Percentiles rank a stretch among this genome's conserved stretches.
Evolutionary conservation across 805 yeast genomes (phyloP).

Genomic region (Saitoella complicata): DNA sequence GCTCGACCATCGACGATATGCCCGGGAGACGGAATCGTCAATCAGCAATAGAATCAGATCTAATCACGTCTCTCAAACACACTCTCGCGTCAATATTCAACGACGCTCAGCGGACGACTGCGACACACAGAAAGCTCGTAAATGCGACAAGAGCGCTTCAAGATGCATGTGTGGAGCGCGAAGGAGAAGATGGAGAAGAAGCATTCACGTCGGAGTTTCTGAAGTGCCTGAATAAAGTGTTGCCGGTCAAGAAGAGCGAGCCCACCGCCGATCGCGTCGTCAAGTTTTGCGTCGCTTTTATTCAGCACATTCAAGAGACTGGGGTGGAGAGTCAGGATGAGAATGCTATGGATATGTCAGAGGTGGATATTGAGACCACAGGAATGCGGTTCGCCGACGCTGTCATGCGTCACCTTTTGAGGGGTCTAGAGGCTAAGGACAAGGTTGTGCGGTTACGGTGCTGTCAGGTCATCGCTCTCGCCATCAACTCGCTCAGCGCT

Average conservation of each 20-base stretch:
- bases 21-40: no score
- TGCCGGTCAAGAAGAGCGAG: slow-evolving; percentile 56
- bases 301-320: slow-evolving; percentile 27
- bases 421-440: slow-evolving; percentile 65
- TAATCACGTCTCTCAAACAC: no score
- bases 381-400: slow-evolving; percentile 41
- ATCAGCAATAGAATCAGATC: no score
- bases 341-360: slow-evolving; percentile 20
- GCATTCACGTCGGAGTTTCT: slow-evolving; percentile 43
- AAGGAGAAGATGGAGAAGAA: slow-evolving; percentile 29
- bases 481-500: slow-evolving; percentile 57
- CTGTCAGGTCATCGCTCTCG: slow-evolving; percentile 55
- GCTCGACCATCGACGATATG: no score
- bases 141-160: slow-evolving; percentile 46
- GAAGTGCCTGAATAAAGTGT: slow-evolving; percentile 43
- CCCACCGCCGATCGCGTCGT: slow-evolving; percentile 60
- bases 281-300: slow-evolving; percentile 45
- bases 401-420: slow-evolving; percentile 48
- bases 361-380: slow-evolving; percentile 24
- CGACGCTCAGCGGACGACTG: slow-evolving; percentile 56
- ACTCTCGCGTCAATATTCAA: slow-evolving; percentile 46
- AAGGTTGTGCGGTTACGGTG: slow-evolving; percentile 65
- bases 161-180: slow-evolving; percentile 35
- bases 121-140: slow-evolving; percentile 63
- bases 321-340: slow-evolving; percentile 13